Conservation (phyloP, 1,284 basidiomycete genomes). For the Austroboletus rostrupii region DNA sequence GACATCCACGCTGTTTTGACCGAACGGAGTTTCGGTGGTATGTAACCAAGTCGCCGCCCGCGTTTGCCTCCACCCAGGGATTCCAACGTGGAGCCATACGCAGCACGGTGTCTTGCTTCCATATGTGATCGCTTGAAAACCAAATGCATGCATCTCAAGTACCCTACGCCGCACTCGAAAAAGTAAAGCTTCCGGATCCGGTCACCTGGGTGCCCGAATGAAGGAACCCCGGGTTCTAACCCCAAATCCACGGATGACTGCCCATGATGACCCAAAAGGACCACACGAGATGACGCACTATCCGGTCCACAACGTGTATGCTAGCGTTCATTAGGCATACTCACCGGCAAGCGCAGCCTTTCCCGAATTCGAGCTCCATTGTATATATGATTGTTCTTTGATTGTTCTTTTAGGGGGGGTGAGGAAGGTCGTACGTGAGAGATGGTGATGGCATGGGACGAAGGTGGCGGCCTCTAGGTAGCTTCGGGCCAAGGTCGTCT, state of each 20-base stretch:
- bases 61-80: neutral
- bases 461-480: neutral
- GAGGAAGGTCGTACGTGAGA: neutral
- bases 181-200: neutral
- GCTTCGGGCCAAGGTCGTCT: neutral
- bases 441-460: neutral
- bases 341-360: neutral
- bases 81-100: no score
- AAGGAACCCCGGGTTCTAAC: neutral
- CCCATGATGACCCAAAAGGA: neutral
- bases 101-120: no score
- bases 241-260: neutral
- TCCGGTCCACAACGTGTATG: neutral
- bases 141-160: neutral
- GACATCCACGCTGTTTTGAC: no score
- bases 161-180: no score
- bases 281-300: no score
- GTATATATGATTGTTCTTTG: neutral
- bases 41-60: neutral
- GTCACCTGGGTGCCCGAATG: neutral
- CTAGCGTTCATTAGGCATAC: neutral
- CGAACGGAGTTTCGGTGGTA: neutral
- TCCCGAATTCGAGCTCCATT: neutral
- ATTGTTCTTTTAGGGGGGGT: neutral
- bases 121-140: neutral